Percentiles rank a stretch among this genome's conserved stretches.
phyloP scores from a whole-genome alignment of 2,329 filamentous ascomycete species.

The Coniosporium uncinatum region DNA sequence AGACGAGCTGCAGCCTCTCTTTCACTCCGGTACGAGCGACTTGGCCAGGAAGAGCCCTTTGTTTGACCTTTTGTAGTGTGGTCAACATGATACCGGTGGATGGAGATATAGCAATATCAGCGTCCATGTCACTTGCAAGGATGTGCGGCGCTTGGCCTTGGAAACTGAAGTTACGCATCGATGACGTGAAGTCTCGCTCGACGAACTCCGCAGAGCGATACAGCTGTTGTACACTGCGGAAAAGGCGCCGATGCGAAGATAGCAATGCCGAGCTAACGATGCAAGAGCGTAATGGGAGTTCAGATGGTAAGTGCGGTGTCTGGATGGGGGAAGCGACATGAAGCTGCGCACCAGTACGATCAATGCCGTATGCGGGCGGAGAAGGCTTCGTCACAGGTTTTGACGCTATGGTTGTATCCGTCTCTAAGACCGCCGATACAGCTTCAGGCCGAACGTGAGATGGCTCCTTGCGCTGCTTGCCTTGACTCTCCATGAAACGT shows the following conservation, averaged over 20 bases:
- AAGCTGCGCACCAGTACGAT: not conserved
- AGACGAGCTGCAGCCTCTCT: conserved; percentile 46
- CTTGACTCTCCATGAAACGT: conserved; percentile 29
- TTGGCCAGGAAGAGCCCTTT: conserved; percentile 63
- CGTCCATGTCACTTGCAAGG: conserved; percentile 38
- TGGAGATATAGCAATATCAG: conserved; percentile 70
- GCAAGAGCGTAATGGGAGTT: conserved; percentile 26
- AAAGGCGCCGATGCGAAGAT: conserved; percentile 34
- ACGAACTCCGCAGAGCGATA: conserved; percentile 47
- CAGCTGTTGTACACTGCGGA: conserved; percentile 42
- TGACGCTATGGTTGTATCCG: not conserved
- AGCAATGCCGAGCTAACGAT: conserved; percentile 46
- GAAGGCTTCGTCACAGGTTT: not conserved
- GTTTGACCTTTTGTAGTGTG: conserved; percentile 65
- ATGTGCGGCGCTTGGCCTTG: conserved; percentile 2
- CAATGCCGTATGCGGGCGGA: not conserved
- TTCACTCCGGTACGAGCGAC: conserved; percentile 39
- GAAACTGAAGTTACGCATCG: conserved; percentile 9
- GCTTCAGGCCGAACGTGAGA: too few species aligned
- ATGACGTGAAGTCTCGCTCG: conserved; percentile 51
- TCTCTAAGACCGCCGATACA: too few species aligned
- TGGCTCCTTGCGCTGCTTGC: not conserved
- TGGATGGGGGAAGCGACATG: not conserved
- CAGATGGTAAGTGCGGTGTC: not conserved
- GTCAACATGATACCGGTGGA: conserved; percentile 64